phyloP scores from a whole-genome alignment of 108 stramenopile species.

The Stephanodiscus triporus region DNA sequence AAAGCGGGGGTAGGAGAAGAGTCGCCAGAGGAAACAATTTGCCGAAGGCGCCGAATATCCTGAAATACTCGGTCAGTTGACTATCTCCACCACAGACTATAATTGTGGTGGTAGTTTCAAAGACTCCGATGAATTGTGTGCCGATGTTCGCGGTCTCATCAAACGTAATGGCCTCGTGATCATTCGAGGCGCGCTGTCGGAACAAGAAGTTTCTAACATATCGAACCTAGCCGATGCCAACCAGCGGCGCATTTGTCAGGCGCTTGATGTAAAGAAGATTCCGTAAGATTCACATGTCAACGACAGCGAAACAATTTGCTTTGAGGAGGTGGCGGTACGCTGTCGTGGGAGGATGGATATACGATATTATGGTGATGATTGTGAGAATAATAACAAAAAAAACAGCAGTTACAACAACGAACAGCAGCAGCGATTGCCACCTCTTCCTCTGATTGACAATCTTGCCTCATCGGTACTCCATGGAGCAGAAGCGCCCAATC shows the following conservation, averaged over 20 bases:
- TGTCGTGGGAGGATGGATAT: slow-evolving; percentile 59
- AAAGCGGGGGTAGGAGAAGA: too few species aligned
- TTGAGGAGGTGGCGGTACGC: slow-evolving; percentile 55
- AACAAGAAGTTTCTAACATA: slow-evolving; percentile 3
- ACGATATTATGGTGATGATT: slow-evolving; percentile 37
- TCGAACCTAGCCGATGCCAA: background rate
- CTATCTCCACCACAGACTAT: slow-evolving; percentile 3
- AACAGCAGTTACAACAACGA: slow-evolving; percentile 3
- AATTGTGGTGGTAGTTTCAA: background rate
- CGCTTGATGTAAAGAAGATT: background rate
- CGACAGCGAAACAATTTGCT: slow-evolving; percentile 36
- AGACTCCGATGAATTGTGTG: slow-evolving; percentile 5
- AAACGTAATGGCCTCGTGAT: slow-evolving; percentile 10
- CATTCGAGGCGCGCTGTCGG: slow-evolving; percentile 3
- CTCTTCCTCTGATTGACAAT: slow-evolving; percentile 5
- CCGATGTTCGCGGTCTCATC: slow-evolving; percentile 7
- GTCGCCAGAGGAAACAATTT: slow-evolving; percentile 6
- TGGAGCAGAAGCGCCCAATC: slow-evolving; percentile 18
- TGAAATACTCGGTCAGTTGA: background rate
- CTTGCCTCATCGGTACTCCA: slow-evolving; percentile 19
- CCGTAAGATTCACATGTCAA: background rate
- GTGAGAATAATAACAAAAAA: background rate
- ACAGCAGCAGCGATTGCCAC: background rate
- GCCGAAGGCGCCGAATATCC: background rate
- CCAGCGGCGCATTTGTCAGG: background rate